Conservation (phyloP, 768 basidiomycete species). For the Hemileccinum rubropunctum region DNA sequence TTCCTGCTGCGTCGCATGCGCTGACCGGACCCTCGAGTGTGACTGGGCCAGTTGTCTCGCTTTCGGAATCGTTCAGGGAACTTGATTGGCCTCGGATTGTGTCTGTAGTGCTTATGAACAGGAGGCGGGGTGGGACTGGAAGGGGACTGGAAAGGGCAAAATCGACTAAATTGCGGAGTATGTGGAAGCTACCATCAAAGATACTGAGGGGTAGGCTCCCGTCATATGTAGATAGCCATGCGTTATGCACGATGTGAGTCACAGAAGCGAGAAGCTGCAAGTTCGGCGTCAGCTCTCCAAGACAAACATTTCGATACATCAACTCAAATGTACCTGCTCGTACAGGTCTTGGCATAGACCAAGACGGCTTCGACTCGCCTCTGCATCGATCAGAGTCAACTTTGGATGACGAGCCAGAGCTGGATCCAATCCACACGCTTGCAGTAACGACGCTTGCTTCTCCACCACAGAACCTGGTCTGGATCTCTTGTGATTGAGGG, state of each 20-base stretch:
- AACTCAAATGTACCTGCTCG: constrained; percentile 20
- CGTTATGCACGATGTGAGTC: constrained; percentile 39
- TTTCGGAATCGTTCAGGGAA: background rate
- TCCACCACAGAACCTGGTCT: constrained; percentile 17
- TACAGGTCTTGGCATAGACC: constrained; percentile 27
- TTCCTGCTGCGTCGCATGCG: constrained; percentile 13
- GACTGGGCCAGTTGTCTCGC: background rate
- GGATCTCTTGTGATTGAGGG: constrained; percentile 24
- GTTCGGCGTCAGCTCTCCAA: background rate
- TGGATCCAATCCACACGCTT: constrained; percentile 31
- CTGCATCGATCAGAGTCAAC: constrained; percentile 31
- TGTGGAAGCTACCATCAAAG: too few species aligned
- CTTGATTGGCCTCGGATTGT: background rate
- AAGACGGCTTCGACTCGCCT: constrained; percentile 20
- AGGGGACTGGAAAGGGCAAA: constrained; percentile 34
- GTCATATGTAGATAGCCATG: constrained; percentile 10
- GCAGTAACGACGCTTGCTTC: constrained; percentile 28
- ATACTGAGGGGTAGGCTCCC: background rate
- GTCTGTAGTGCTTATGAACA: constrained; percentile 33
- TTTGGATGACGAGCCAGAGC: constrained; percentile 23
- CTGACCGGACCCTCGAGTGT: background rate
- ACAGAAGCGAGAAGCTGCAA: constrained; percentile 20
- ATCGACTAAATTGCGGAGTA: constrained; percentile 29
- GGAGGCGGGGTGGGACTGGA: constrained; percentile 25
- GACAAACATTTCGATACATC: too few species aligned